These are phyloP conservation scores for Citrus sinensis DNA, from an alignment of 345 rosid species.

Conservation along the genomic window DNA sequence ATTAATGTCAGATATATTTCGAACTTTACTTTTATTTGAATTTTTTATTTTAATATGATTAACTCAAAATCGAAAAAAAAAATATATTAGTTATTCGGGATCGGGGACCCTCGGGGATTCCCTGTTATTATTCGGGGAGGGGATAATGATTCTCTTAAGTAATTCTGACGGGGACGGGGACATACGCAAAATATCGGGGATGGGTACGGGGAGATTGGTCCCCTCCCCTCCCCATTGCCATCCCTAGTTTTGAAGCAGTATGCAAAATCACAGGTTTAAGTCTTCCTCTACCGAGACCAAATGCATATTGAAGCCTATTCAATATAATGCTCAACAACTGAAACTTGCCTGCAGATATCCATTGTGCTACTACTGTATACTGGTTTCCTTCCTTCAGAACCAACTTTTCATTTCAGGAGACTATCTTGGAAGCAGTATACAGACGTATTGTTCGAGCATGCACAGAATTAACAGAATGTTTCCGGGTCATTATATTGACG, in stretches of 20 bases:
- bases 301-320: neutral
- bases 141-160: too few species aligned
- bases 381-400: slow-evolving; percentile 48
- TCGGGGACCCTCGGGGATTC: too few species aligned
- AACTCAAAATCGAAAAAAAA: too few species aligned
- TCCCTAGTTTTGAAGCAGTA: slow-evolving; percentile 54
- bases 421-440: slow-evolving; percentile 61
- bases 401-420: slow-evolving; percentile 81
- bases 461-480: slow-evolving; percentile 46
- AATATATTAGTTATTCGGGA: too few species aligned
- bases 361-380: neutral
- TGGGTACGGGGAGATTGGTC: too few species aligned
- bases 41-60: too few species aligned
- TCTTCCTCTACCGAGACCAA: neutral
- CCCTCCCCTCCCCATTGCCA: too few species aligned
- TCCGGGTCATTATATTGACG: slow-evolving; percentile 41
- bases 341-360: slow-evolving; percentile 48
- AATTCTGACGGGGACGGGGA: too few species aligned
- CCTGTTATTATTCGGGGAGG: too few species aligned
- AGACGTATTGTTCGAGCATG: slow-evolving; percentile 67
- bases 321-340: neutral
- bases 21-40: too few species aligned
- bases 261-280: neutral
- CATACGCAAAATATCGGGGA: too few species aligned
- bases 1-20: too few species aligned